Conservation (phyloP, 2,329 filamentous ascomycete genomes). For the Colletotrichum limetticola region DNA sequence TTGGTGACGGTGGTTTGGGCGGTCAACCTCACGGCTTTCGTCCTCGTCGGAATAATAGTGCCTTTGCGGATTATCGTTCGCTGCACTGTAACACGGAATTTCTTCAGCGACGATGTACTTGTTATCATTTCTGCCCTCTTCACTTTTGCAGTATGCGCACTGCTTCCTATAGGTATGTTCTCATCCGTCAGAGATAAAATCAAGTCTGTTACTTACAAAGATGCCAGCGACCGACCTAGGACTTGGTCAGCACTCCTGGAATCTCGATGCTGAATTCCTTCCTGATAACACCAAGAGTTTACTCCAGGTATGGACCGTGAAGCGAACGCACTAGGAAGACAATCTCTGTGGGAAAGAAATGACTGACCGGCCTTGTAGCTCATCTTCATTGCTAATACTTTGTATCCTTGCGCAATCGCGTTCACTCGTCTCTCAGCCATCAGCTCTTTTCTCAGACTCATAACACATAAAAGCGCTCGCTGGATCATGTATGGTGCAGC, state of each 20-base stretch:
- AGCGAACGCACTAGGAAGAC: not conserved
- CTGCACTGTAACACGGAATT: conserved; percentile 25
- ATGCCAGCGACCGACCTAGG: conserved; percentile 22
- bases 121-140: conserved; percentile 30
- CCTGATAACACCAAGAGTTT: not conserved
- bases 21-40: conserved; percentile 27
- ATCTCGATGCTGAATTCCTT: conserved; percentile 6
- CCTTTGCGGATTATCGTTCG: conserved; percentile 24
- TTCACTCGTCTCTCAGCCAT: conserved; percentile 24
- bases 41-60: conserved; percentile 26
- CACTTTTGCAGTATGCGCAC: conserved; percentile 26
- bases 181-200: too few relatives aligned
- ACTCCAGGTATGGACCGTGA: not conserved
- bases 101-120: conserved; percentile 33
- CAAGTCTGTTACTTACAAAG: not conserved
- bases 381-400: conserved; percentile 19
- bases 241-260: conserved; percentile 26
- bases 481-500: conserved; percentile 5
- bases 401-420: conserved; percentile 22
- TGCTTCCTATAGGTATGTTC: conserved; percentile 20
- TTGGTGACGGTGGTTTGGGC: conserved; percentile 26
- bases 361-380: conserved; percentile 1
- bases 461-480: not conserved
- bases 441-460: conserved; percentile 8
- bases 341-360: not conserved